Percentiles rank a stretch among this genome's conserved stretches.
phyloP scores from a whole-genome alignment of 495 filamentous ascomycete species.

The Tuber magnatum region DNA sequence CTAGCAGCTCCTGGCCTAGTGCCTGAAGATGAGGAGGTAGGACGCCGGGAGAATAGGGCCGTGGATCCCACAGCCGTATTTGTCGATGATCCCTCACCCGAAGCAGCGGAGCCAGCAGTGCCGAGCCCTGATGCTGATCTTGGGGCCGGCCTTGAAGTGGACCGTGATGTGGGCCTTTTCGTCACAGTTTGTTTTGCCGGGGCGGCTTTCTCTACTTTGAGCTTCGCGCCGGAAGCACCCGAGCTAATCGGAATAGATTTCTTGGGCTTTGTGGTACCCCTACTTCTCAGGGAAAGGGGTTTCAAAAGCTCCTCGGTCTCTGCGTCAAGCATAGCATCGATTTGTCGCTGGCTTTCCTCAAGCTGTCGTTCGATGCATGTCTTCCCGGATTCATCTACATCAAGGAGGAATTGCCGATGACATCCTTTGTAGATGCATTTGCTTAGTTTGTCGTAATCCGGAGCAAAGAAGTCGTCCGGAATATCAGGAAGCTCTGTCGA shows the following conservation, averaged over 20 bases:
- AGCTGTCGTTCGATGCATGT: conserved; percentile 55
- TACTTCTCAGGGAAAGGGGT: neutral
- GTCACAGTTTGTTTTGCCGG: conserved; percentile 11
- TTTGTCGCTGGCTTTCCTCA: conserved; percentile 49
- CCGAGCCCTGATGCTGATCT: neutral
- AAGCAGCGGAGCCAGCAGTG: neutral
- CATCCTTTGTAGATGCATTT: conserved; percentile 64
- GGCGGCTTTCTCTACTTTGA: conserved; percentile 7
- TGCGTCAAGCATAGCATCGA: conserved; percentile 33
- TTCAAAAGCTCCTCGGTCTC: conserved; percentile 32
- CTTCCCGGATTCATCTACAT: conserved; percentile 61
- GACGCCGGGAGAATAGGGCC: conserved; percentile 30
- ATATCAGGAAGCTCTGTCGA: conserved; percentile 61
- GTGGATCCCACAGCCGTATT: conserved; percentile 26
- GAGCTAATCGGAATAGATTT: conserved; percentile 2
- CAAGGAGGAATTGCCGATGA: conserved; percentile 58
- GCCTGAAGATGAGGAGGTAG: conserved; percentile 29
- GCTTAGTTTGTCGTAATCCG: conserved; percentile 44
- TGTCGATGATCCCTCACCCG: conserved; percentile 9
- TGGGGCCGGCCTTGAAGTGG: too few relatives aligned
- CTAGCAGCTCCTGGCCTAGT: conserved; percentile 9
- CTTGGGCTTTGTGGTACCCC: conserved; percentile 8
- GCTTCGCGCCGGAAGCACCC: conserved; percentile 6
- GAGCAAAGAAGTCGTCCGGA: conserved; percentile 65
- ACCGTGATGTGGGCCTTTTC: conserved; percentile 15